Evolutionary conservation across 352 stramenopile species (phyloP), one percentile per base, ranked within the genome.

Genomic region (Globisporangium nunn): DNA sequence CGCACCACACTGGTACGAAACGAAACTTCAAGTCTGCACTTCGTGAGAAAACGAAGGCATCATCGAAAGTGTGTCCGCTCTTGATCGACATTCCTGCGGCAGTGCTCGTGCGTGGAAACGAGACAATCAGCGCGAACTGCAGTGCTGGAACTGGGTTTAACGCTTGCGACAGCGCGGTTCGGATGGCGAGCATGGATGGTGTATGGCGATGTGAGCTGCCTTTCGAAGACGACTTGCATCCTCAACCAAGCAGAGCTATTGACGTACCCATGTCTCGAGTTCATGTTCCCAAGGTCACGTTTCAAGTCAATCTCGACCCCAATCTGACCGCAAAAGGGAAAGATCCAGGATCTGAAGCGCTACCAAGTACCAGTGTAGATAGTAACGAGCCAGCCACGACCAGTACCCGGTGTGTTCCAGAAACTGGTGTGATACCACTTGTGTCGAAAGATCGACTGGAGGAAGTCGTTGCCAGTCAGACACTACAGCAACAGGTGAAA

Each of bases 31-130:
- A 43, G 10, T 29, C 30, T 4, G 33, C 23, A 33, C 30, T 33
- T 15, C 12, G 17, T 4, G 50, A 49, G 17, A 50, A 18, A 12
- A 6, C 44, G 6, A 50, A 51, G 10, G 1, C 6, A 18, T 18
- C 29, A 10, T 7, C 31, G 31, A 58, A 48, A 18, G 33, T 41
- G 43, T 51, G 49, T 33, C 61, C 59, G 2, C 41, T 65, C 15
- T 29, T 58, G 29, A 51, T 68, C 11, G 66, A 73, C 39, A 63
- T 71, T 14, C 59, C 57, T 3, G 66, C 66, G 1, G 44, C 48
- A 11, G 44, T 66, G 44, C 58, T 74, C 12, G 56, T 61, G 8
- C 54, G 52, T 11, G 60, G 66, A 15, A 41, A 28, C 17, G 47
- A 23, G 11, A 37, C 6, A 6, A n/a, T 15, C 44, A 1, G 18